Evolutionary conservation across 2,329 filamentous ascomycete species (phyloP).

Genomic region (Rugonectria rugulosa): DNA sequence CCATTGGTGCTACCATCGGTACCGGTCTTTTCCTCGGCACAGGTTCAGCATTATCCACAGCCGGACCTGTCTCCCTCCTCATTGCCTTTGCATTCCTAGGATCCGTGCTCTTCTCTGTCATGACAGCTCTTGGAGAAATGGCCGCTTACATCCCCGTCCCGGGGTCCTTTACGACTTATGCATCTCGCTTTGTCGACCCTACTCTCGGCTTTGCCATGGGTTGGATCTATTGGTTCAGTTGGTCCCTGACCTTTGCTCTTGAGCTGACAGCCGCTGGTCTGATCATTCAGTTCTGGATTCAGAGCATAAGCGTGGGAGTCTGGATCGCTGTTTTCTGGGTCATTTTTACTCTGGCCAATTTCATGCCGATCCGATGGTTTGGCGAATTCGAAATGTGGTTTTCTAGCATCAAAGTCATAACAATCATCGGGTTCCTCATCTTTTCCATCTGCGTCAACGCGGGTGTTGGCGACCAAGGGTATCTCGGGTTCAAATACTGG

Average conservation of each 20-base stretch:
- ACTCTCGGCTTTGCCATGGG: slow-evolving; percentile 81
- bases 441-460: slow-evolving; percentile 79
- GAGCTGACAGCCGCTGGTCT: slow-evolving; percentile 76
- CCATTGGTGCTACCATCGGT: slow-evolving; percentile 70
- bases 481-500: slow-evolving; percentile 79
- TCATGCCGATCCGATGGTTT: slow-evolving; percentile 75
- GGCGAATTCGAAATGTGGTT: slow-evolving; percentile 84
- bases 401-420: slow-evolving; percentile 77
- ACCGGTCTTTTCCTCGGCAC: slow-evolving; percentile 77
- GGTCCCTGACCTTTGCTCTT: slow-evolving; percentile 75
- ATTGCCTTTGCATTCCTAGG: slow-evolving; percentile 76
- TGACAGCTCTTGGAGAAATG: slow-evolving; percentile 75
- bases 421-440: slow-evolving; percentile 77
- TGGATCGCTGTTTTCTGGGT: slow-evolving; percentile 79
- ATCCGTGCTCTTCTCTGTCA: slow-evolving; percentile 76
- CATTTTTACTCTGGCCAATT: slow-evolving; percentile 72
- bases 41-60: slow-evolving; percentile 66
- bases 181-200: slow-evolving; percentile 75
- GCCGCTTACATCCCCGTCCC: slow-evolving; percentile 79
- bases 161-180: slow-evolving; percentile 79
- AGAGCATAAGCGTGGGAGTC: slow-evolving; percentile 69
- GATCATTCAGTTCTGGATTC: slow-evolving; percentile 79
- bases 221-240: slow-evolving; percentile 85
- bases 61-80: slow-evolving; percentile 71
- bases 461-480: slow-evolving; percentile 73